Percentiles rank a stretch among this genome's conserved stretches.
Conservation (phyloP, 352 stramenopile species). For the Phytophthora hibernalis region DNA sequence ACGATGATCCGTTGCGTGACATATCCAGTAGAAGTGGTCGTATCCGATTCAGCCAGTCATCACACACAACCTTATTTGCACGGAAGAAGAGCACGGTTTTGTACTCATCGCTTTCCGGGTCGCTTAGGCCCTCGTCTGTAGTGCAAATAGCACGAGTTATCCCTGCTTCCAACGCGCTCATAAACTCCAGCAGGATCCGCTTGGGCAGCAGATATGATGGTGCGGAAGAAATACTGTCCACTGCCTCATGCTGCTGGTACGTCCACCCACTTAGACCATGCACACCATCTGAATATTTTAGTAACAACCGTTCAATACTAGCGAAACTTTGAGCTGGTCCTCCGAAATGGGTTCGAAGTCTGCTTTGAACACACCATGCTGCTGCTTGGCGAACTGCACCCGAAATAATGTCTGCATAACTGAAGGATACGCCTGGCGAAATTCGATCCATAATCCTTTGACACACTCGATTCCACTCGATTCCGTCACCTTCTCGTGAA, state of each 20-base stretch:
- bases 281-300: slow-evolving; percentile 37
- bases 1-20: slow-evolving; percentile 30
- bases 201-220: slow-evolving; percentile 31
- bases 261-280: slow-evolving; percentile 9
- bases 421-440: background rate
- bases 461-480: slow-evolving; percentile 50
- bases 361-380: slow-evolving; percentile 73
- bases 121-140: slow-evolving; percentile 25
- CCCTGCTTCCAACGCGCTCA: slow-evolving; percentile 53
- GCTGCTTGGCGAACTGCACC: slow-evolving; percentile 58
- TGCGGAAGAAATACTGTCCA: background rate
- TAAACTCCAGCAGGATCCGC: slow-evolving; percentile 63
- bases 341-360: slow-evolving; percentile 80
- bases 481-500: slow-evolving; percentile 30
- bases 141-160: slow-evolving; percentile 47
- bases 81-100: slow-evolving; percentile 65
- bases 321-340: slow-evolving; percentile 80
- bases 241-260: slow-evolving; percentile 4
- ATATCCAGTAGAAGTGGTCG: slow-evolving; percentile 61
- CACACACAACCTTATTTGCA: slow-evolving; percentile 72
- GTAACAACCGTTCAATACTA: slow-evolving; percentile 72
- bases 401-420: slow-evolving; percentile 36
- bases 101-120: slow-evolving; percentile 51
- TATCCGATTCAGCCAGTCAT: slow-evolving; percentile 76
- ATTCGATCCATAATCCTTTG: slow-evolving; percentile 26